Base-by-base conservation (phyloP, 2,329 filamentous ascomycete genomes). In the Colletotrichum euphorbiae region DNA sequence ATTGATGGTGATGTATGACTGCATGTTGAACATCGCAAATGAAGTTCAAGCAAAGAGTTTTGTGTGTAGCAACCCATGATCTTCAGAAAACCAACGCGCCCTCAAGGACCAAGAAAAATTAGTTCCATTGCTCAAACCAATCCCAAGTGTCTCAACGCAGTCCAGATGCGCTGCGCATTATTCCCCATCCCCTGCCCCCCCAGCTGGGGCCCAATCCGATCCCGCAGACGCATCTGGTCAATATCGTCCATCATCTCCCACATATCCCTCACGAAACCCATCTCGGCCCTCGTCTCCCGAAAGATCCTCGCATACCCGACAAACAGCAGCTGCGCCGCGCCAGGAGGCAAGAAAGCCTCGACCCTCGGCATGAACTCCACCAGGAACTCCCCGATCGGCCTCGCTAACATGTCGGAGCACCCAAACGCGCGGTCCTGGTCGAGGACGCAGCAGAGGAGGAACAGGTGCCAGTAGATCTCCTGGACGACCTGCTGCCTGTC, bases 371-470 rank as follows among this genome's bases (percentile, higher is more conserved):
- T 71, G 12, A 77, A 60, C 24, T 50, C 52, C 48, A 73, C 56
- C 17, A 77, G 67, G 36, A 77, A 75, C 33, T 65, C 57, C 8
- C 74, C 69, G 19, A 78, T 63, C 15, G 68, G 65, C 7, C 61
- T 45, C 3, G 76, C 72, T 19, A 78, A 68, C 28, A 36, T 54
- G 2, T 72, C 65, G 15, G 75, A 75, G 51, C 75, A 78, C 6
- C 75, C 76, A 2, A 78, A 61, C 3, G 72, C 73, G 13, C 56
- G 59, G 36, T 72, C 71, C 28, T 75, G 72, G 38, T 75, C 73
- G 8, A 78, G 71, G 7, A 77, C 67, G 15, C 76, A 68, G 60
- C 74, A 77, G 15, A 78, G 65, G 7, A 70, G 58, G n/a, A 72
- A 69, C 5, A 70, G 50, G 15, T 70, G 58, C 55, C 58, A 50